phyloP scores from a whole-genome alignment of 306 rosid genomes.

The Cucumis melo region DNA sequence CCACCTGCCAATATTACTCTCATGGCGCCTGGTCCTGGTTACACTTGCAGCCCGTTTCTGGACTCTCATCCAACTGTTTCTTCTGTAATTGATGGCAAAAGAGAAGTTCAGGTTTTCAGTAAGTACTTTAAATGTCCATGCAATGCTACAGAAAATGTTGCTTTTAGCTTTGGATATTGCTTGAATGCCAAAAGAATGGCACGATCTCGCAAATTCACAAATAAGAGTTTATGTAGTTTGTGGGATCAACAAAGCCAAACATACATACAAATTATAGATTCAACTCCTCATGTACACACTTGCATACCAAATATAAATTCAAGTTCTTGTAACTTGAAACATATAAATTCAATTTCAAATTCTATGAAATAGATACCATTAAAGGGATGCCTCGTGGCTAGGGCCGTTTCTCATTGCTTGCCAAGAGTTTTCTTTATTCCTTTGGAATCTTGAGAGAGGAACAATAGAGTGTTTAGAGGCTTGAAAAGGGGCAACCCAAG shows the following conservation, averaged over 20 bases:
- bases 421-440: no score
- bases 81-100: conserved; percentile 39
- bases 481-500: background rate
- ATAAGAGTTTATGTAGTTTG: background rate
- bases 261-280: background rate
- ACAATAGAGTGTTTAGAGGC: background rate
- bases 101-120: conserved; percentile 54
- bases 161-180: background rate
- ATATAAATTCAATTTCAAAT: background rate
- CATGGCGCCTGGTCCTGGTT: conserved; percentile 69
- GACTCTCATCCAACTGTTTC: conserved; percentile 43
- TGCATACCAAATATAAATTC: background rate
- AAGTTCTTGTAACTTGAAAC: background rate
- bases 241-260: background rate
- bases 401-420: no score
- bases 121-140: conserved; percentile 17
- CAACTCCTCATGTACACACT: no score
- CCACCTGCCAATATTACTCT: conserved; percentile 46
- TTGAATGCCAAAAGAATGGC: background rate
- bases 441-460: no score
- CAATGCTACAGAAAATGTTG: background rate
- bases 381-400: background rate
- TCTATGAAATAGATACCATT: background rate
- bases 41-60: conserved; percentile 49
- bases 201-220: background rate